phyloP scores from a whole-genome alignment of 257 asterid species.

The Solanum virginianum region DNA sequence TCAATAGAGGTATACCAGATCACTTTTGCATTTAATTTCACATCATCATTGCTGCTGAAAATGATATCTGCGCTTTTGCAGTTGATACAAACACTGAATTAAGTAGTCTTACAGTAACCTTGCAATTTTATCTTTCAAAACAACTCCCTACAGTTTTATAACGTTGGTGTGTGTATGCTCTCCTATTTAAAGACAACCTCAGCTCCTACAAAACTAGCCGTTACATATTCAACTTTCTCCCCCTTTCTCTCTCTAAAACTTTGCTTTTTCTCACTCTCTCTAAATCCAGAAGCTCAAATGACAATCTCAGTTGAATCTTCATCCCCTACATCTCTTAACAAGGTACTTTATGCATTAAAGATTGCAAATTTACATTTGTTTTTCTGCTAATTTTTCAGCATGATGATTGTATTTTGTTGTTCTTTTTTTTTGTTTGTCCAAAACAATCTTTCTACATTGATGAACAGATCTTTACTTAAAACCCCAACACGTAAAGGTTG shows the following conservation, averaged over 20 bases:
- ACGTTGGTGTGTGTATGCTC: conserved; percentile 26
- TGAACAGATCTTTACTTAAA: not conserved
- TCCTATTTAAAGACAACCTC: conserved; percentile 7
- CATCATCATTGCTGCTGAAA: not conserved
- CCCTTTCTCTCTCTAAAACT: not conserved
- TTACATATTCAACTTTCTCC: conserved; percentile 23
- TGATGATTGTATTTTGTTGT: not conserved
- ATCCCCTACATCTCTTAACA: conserved; percentile 40
- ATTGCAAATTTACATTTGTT: not conserved
- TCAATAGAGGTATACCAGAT: not conserved
- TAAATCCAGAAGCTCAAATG: conserved; percentile 45
- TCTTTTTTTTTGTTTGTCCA: not conserved
- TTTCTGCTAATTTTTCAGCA: not conserved
- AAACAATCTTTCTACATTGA: not conserved
- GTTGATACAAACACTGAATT: not conserved
- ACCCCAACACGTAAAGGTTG: not conserved
- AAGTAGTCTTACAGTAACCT: not conserved
- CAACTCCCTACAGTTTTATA: conserved; percentile 8
- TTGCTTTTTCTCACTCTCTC: conserved; percentile 23
- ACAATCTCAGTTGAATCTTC: conserved; percentile 56
- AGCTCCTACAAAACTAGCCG: conserved; percentile 48
- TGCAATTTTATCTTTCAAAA: not conserved
- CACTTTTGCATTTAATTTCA: not conserved
- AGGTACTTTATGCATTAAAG: conserved; percentile 24
- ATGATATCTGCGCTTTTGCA: not conserved